Base-by-base conservation (phyloP, 306 rosid genomes). In the Begonia masoniana region DNA sequence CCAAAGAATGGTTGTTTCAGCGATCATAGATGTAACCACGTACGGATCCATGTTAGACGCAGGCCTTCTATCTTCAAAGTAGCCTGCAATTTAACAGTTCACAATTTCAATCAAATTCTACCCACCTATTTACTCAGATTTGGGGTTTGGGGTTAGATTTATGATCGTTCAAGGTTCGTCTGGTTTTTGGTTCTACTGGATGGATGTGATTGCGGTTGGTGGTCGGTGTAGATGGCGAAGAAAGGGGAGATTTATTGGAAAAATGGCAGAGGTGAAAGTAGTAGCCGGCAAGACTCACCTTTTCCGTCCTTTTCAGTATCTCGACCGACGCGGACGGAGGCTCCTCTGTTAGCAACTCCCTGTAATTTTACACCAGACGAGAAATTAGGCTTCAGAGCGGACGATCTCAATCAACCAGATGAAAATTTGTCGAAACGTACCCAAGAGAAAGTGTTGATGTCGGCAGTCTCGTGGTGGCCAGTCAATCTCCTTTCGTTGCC, bases 281-380 rank as follows among this genome's bases (percentile, higher is more conserved):
- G 9, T 31, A 31, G 39, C 14, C 16, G 17, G n/a, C 15, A 26
- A 51, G 7, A 15, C 59, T 63, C 42, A 71, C 83, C 83, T 78
- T 78, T 78, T 45, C 83, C 80, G 3, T 55, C 72, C 47, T 70
- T 64, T 52, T 78, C 80, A 0, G 83, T 78, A 11, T 78, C 83
- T 4, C 83, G 83, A 14, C 83, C 80, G 15, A 78, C 67, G 21
- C 83, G 80, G 6, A 78, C 36, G 0, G 83, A 78, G 55, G 83
- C 83, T 42, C 83, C 83, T 17, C 83, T 66, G 47, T 78, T 74
- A 9, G 83, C 83, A 8, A 78, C 83, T 42, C 83, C 83, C 83
- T 78, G 74, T 23, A 47, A 19, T 31, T 31, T 31, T 31, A 7
- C 39, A 7, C 7, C 7, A 31, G 9, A 31, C 39, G 39, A 31